These are phyloP conservation scores for Houttuynia cordata DNA, from an alignment of 164 flowering plant genomes.

Conservation along the genomic window DNA sequence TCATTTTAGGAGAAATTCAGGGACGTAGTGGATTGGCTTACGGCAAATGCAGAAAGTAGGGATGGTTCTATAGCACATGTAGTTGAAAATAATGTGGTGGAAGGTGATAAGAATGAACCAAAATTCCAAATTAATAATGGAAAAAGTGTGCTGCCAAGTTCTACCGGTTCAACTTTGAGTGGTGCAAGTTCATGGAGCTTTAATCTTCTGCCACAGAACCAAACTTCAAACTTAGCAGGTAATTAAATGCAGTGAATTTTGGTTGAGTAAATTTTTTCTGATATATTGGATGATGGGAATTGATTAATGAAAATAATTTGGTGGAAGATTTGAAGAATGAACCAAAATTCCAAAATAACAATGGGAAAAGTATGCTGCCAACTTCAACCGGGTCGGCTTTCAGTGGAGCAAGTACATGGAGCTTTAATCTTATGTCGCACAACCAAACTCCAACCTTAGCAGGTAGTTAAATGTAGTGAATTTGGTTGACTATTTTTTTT, in stretches of 20 bases:
- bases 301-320: slow-evolving; percentile 30
- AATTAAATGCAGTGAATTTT: too few species aligned
- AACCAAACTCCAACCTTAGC: slow-evolving; percentile 30
- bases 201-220: too few species aligned
- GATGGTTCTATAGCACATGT: slow-evolving; percentile 16
- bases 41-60: slow-evolving; percentile 48
- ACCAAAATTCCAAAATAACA: slow-evolving; percentile 13
- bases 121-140: slow-evolving; percentile 18
- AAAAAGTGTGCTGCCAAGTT: slow-evolving; percentile 20
- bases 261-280: too few species aligned
- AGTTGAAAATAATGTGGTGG: slow-evolving; percentile 23
- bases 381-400: slow-evolving; percentile 21
- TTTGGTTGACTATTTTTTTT: too few species aligned
- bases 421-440: slow-evolving; percentile 21
- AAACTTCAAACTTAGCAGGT: too few species aligned
- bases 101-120: slow-evolving; percentile 26
- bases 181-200: slow-evolving; percentile 26
- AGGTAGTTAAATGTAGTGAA: slow-evolving; percentile 25
- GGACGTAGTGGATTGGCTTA: slow-evolving; percentile 86
- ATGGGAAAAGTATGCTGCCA: slow-evolving; percentile 20
- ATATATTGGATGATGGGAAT: too few species aligned
- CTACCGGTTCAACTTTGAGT: slow-evolving; percentile 20
- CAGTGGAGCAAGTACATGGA: slow-evolving; percentile 37
- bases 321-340: slow-evolving; percentile 27
- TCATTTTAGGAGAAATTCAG: slow-evolving; percentile 63